These are phyloP conservation scores for Sporothrix euskadiensis DNA, from an alignment of 2,329 filamentous ascomycete genomes.

Conservation along the genomic window DNA sequence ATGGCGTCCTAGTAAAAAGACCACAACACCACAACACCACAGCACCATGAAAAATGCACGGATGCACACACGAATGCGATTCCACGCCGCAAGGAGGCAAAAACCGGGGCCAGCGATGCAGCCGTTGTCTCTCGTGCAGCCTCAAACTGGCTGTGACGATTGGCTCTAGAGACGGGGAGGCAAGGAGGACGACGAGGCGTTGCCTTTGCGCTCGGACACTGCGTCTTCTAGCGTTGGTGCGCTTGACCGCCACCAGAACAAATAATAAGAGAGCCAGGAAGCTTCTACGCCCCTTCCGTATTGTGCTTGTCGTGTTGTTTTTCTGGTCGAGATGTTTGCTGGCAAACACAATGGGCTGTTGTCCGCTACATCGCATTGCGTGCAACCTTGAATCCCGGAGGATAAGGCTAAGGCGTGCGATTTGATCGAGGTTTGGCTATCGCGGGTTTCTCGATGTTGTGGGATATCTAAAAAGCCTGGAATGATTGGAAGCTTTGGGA, in stretches of 20 bases:
- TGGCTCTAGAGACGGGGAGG: not conserved
- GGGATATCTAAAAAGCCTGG: not conserved
- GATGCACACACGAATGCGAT: not conserved
- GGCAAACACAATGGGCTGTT: not conserved
- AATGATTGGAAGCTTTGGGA: not conserved
- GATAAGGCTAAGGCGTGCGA: not conserved
- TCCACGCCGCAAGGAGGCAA: not conserved
- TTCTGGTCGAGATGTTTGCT: not conserved
- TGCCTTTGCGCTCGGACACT: constrained; percentile 11
- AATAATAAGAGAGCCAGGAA: not conserved
- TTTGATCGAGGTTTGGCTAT: not conserved
- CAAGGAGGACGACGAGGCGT: not conserved
- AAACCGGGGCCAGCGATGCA: not conserved
- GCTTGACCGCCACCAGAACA: not conserved
- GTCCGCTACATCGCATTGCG: not conserved
- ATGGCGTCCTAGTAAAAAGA: not conserved
- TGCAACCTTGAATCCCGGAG: not conserved
- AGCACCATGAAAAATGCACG: not conserved
- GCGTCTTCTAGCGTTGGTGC: constrained; percentile 13
- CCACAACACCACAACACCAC: too few relatives aligned
- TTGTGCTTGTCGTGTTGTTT: not conserved
- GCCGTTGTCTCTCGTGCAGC: not conserved
- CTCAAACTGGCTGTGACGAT: not conserved
- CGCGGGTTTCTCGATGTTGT: not conserved
- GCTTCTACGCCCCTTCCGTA: not conserved